Evolutionary conservation across 768 basidiomycete species (phyloP), one percentile per base, ranked within the genome.

Genomic region (Lentinula sp.): DNA sequence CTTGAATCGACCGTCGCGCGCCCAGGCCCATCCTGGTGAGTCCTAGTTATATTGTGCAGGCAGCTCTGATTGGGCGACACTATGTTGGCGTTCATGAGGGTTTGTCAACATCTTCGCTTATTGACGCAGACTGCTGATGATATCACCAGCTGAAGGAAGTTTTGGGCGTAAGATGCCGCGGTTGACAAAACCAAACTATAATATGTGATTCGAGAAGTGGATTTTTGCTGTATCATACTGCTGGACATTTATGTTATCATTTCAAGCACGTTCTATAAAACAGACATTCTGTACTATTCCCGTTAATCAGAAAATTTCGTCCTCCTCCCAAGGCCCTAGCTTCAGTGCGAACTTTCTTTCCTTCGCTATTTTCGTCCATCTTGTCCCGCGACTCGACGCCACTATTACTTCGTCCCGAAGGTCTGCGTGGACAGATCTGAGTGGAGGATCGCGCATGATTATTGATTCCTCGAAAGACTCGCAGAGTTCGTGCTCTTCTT

Each of bases 21-120:
- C 65, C 28, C 79, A 80, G 66, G 64, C 74, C 62, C 82, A 80
- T 71, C 76, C 80, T 64, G 80, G 79, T 82, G 72, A 75, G 76
- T 80, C 63, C 58, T 69, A 62, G 67, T 35, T 42, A 60, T n/a
- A 11, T 53, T 52, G 34, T 59, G 67, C 54, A 61, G 49, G 61
- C 64, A 67, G 66, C 66, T 66, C 64, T 59, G 37, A 31, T 55
- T 62, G 68, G 64, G 65, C 68, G 59, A 67, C 66, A 68, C 65
- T 61, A 65, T 9, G 69, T 69, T 64, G 71, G 67, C 61, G 70
- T 68, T 67, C 61, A 56, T 57, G 64, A 60, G 60, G 63, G 63
- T 63, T 57, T 59, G 65, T 64, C 55, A 58, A 58, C 56, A 54
- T 61, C 54, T 54, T 48, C 18, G 51, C 11, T 18, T 37, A 54